Percentiles rank a stretch among this genome's conserved stretches.
Conservation (phyloP, 768 basidiomycete genomes). For the Phanerodontia chrysosporium region DNA sequence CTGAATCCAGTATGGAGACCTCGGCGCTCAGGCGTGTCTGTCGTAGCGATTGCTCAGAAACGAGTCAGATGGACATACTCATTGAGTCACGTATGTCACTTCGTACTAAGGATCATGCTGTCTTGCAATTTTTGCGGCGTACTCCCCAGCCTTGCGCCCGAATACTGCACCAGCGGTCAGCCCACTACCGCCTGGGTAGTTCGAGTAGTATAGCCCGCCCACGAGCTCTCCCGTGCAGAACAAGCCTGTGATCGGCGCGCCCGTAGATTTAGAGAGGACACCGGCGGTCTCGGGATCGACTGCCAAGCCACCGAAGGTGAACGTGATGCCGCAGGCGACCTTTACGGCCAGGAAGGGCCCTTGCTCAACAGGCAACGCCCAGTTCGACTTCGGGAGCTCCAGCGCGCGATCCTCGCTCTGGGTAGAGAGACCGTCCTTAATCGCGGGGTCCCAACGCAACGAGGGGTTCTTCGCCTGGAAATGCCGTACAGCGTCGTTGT, state of each 20-base stretch:
- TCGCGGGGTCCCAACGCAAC: conserved; percentile 53
- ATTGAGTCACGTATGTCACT: no score
- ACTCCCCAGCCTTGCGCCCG: conserved; percentile 50
- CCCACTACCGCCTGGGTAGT: conserved; percentile 71
- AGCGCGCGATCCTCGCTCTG: conserved; percentile 35
- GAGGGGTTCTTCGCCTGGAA: conserved; percentile 33
- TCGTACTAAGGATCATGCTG: no score
- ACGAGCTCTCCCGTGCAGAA: conserved; percentile 71
- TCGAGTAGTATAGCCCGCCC: conserved; percentile 56
- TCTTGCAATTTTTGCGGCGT: conserved; percentile 33
- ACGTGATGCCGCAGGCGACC: conserved; percentile 66
- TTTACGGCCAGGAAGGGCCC: conserved; percentile 62
- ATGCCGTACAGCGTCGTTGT: conserved; percentile 44
- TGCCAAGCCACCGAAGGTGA: conserved; percentile 66
- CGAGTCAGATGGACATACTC: no score
- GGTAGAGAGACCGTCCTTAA: conserved; percentile 60
- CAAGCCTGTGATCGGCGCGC: conserved; percentile 44
- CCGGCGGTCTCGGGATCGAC: conserved; percentile 52
- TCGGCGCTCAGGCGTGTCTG: no score
- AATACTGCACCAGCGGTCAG: conserved; percentile 64
- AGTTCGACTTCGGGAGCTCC: conserved; percentile 56
- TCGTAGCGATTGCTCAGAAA: no score
- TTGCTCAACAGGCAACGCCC: conserved; percentile 54
- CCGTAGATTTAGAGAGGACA: conserved; percentile 42
- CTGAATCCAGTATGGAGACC: no score